A percentile compares a stretch with the other conserved stretches of the same genome.
Conservation (phyloP, 441 rosid species). For the Populus hybrid region DNA sequence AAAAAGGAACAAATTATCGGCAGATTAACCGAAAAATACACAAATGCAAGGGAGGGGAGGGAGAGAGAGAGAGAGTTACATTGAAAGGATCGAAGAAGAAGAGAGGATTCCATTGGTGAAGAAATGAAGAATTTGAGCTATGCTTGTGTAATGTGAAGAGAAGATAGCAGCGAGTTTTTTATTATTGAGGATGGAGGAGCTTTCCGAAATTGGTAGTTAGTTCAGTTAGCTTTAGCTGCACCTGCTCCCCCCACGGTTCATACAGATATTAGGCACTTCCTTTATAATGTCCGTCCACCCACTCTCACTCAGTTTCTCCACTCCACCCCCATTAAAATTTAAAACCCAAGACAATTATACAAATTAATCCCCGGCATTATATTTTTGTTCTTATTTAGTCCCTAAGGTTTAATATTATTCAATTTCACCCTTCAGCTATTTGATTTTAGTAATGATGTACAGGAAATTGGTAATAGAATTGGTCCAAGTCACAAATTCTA, state of each 20-base stretch:
- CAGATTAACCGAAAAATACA: not conserved
- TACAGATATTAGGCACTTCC: not conserved
- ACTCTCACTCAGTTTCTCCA: conserved; percentile 29
- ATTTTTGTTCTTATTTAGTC: not conserved
- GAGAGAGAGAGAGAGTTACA: conserved; percentile 31
- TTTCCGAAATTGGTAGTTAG: not conserved
- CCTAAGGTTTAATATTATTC: not conserved
- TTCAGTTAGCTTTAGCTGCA: conserved; percentile 16
- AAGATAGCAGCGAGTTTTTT: not conserved
- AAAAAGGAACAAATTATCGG: not conserved
- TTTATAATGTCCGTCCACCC: conserved; percentile 42
- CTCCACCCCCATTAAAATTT: conserved; percentile 5
- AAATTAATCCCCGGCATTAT: not conserved
- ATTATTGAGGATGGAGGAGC: not conserved
- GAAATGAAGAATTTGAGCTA: not conserved
- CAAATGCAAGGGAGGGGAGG: not conserved
- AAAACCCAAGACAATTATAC: not conserved
- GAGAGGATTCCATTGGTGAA: conserved; percentile 61
- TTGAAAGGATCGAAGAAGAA: conserved; percentile 58
- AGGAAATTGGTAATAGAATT: no score
- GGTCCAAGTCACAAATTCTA: no score
- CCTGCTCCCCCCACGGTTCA: not conserved
- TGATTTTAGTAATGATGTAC: not conserved
- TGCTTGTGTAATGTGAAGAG: not conserved
- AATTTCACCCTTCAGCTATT: not conserved